Conservation (phyloP, 495 filamentous ascomycete species). For the Penicillium waksmanii region DNA sequence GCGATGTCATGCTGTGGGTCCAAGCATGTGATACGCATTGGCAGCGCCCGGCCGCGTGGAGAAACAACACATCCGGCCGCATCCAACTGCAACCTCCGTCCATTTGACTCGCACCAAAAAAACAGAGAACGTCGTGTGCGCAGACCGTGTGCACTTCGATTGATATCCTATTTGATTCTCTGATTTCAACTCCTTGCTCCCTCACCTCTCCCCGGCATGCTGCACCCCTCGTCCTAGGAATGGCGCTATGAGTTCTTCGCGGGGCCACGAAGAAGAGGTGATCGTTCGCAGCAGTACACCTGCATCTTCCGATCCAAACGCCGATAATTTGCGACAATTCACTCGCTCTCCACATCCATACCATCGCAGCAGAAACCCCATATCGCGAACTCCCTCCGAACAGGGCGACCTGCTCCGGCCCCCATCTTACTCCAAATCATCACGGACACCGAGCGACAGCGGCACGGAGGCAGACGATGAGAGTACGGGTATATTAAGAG, state of each 20-base stretch:
- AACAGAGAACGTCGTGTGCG: no score
- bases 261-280: constrained; percentile 40
- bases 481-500: constrained; percentile 68
- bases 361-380: constrained; percentile 48
- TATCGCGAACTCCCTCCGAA: constrained; percentile 31
- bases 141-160: no score
- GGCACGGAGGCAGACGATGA: constrained; percentile 94
- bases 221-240: constrained; percentile 37
- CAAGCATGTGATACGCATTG: constrained; percentile 41
- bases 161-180: no score
- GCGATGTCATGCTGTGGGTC: constrained; percentile 20
- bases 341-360: constrained; percentile 82
- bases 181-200: background rate
- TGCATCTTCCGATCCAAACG: constrained; percentile 25
- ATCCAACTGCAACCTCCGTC: constrained; percentile 11
- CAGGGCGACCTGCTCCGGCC: constrained; percentile 31
- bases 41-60: constrained; percentile 31
- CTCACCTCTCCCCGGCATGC: constrained; percentile 35
- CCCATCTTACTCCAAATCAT: constrained; percentile 33
- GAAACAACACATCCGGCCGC: constrained; percentile 29
- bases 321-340: constrained; percentile 50
- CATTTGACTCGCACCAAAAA: background rate
- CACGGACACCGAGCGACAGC: constrained; percentile 75
- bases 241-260: constrained; percentile 48
- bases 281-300: constrained; percentile 29